Base-by-base conservation (phyloP, 208 protist genomes). In the Acanthamoeba polyphaga region DNA sequence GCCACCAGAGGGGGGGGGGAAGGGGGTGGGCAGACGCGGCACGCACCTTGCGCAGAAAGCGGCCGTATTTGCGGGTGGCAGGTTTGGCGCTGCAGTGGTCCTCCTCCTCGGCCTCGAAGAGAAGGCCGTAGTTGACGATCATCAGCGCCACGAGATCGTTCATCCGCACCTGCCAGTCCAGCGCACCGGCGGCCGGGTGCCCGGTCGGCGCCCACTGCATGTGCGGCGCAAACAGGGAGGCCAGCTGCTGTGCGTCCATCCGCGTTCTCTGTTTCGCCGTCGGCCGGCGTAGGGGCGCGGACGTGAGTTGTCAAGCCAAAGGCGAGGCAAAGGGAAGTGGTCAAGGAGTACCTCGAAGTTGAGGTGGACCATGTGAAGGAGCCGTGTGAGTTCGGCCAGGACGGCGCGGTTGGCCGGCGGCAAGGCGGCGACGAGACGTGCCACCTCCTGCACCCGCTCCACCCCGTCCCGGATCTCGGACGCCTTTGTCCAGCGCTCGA, bases 101-200 rank as follows among this genome's bases (percentile, higher is more conserved):
- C 80, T 89, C 80, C 55, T 89, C 80, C 46, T 89, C 80, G n/a
- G 62, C 55, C 58, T 74, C 87, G 38, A 92, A 92, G 64, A 92
- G 64, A 10, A 92, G 87, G 10, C 12, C 60, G 38, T 92, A 92
- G 32, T 92, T 55, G 87, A 58, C 51, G 34, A 92, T 92, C 64
- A 92, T 53, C 6, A 92, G 60, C 10, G 38, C 38, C 32, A 92
- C 34, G 58, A 74, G 32, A 46, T 92, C 87, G 43, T 92, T 92
- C 38, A 76, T 76, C 24, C 17, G 87, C 87, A 92, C 87, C 13
- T 92, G 38, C 60, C 49, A 43, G n/a, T 92, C 87, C 9, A 92
- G 62, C 19, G 87, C 87, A 32, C 64, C 87, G n/a, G 64, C 87
- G 13, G 32, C 62, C 8, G 32, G 38, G 24, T 74, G 32, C 1